Evolutionary conservation across 192 early-diverging fungal genomes (phyloP), one percentile per base, ranked within the genome.

Genomic region (Lobosporangium transversale): DNA sequence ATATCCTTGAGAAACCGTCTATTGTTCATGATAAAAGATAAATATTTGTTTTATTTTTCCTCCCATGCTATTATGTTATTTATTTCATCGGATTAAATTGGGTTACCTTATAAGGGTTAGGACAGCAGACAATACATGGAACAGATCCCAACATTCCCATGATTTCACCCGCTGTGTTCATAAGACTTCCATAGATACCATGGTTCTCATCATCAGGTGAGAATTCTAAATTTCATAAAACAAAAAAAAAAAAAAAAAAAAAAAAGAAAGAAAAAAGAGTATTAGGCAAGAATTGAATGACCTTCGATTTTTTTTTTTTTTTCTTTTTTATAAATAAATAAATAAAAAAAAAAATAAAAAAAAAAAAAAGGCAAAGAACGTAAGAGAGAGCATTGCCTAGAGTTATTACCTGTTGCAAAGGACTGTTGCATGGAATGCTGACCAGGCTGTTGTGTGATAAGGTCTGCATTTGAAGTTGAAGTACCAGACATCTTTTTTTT

Each of bases 41-140:
- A 8, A n/a, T 8, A 33, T 31, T 11, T 17, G 11, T 18, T 15
- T 48, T 4, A 21, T 11, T 17, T 30, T 51, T 35, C n/a, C 7
- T 21, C 1, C 20, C 37, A 40, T 40, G 51, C n/a, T 35, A 21
- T 10, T 6, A 21, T 54, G 27, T 3, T 9, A 4, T 3, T 21
- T 8, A 27, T 7, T 21, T 15, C 20, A 8, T 48, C 9, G 8
- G 45, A 18, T 48, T n/a, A 8, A 18, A 21, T 11, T n/a, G n/a
- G 33, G 18, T 9, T 56, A 70, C 78, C 62, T 88, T 83, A 67
- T 87, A 93, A 6, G 92, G 91, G 57, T 88, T 93, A 27, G 86
- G 86, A 23, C 66, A 86, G 61, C 85, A 84, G 33, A 79, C 11
- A 42, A 68, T 76, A 52, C 71, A 69, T 27, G 86, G 86, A 24